Evolutionary conservation across 2,329 filamentous ascomycete species (phyloP), one percentile per base, ranked within the genome.

Genomic region (Eurotiales sp.): DNA sequence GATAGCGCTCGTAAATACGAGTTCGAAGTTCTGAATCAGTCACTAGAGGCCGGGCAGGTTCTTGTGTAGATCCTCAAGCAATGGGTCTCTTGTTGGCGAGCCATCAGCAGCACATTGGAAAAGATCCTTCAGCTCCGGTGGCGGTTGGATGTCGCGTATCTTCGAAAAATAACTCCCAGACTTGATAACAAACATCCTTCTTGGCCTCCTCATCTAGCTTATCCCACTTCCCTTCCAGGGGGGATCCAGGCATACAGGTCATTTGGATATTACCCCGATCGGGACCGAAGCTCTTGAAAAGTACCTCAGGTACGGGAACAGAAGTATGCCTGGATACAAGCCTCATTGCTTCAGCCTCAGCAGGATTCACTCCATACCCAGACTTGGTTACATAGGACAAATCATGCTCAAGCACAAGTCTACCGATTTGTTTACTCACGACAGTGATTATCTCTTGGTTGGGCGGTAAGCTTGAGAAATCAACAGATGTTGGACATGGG

Each of bases 1-100:
- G 8, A 52, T 64, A 64, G 21, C 58, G 59, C 40, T 64, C 56
- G 40, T 54, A 59, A 14, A 65, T 62, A 19, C 62, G 58, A 36
- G 46, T 45, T 34, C 57, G 57, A 11, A 64, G 2, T 2, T 63
- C 57, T 6, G 49, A 51, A 39, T 63, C 58, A 40, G 23, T 63
- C 3, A 8, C 49, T 15, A 65, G 19, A 19, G 58, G 59, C 46
- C 54, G 56, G 23, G 39, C 34, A 34, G 59, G 59, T 22, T 46
- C 14, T 56, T n/a, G n/a, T 60, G 39, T 12, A 62, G 37, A 56
- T 64, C 61, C 34, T 59, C 12, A 22, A 49, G 12, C 14, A 42
- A 42, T 42, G 27, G 36, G 29, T 60, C 57, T 7, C 23, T 42
- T 25, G 61, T 57, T 42, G 34, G 52, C 30, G 61, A 60, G 50